Evolutionary conservation across 352 stramenopile species (phyloP).

Genomic region (Sclerospora graminicola): DNA sequence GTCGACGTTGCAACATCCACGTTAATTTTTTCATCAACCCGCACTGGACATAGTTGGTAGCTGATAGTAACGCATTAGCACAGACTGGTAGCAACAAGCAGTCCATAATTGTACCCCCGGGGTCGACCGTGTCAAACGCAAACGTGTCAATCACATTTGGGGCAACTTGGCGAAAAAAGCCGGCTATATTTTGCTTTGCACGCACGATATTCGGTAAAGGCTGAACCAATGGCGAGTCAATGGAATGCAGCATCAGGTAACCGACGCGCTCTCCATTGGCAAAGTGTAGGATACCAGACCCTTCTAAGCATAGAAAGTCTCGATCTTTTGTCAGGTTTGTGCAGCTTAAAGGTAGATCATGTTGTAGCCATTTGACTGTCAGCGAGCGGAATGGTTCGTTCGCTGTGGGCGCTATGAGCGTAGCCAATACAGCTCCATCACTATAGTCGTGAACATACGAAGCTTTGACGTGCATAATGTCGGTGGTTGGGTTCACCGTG

Average conservation of each 20-base stretch:
- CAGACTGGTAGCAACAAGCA: constrained; percentile 17
- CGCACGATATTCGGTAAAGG: constrained; percentile 23
- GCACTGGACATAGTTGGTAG: constrained; percentile 29
- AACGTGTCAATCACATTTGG: constrained; percentile 34
- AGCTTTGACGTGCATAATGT: constrained; percentile 29
- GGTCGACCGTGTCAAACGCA: constrained; percentile 18
- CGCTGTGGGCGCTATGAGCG: constrained; percentile 4
- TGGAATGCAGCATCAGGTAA: constrained; percentile 52
- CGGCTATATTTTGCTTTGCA: constrained; percentile 24
- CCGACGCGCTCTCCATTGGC: constrained; percentile 22
- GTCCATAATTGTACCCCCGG: constrained; percentile 17
- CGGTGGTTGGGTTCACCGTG: constrained; percentile 21
- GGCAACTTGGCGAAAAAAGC: constrained; percentile 29
- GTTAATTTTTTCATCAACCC: constrained; percentile 45
- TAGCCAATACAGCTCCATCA: constrained; percentile 13
- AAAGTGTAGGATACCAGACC: constrained; percentile 9
- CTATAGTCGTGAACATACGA: constrained; percentile 23
- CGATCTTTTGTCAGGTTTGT: constrained; percentile 10
- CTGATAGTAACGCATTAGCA: constrained; percentile 23
- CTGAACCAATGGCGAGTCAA: constrained; percentile 29
- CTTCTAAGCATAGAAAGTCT: constrained; percentile 14
- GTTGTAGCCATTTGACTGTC: constrained; percentile 15
- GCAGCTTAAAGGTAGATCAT: constrained; percentile 8
- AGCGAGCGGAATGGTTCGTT: constrained; percentile 8
- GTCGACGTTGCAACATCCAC: constrained; percentile 23